A percentile compares a stretch with the other conserved stretches of the same genome.
phyloP scores from a whole-genome alignment of 352 stramenopile genomes.

The Phytopythium cucurbitacearum region DNA sequence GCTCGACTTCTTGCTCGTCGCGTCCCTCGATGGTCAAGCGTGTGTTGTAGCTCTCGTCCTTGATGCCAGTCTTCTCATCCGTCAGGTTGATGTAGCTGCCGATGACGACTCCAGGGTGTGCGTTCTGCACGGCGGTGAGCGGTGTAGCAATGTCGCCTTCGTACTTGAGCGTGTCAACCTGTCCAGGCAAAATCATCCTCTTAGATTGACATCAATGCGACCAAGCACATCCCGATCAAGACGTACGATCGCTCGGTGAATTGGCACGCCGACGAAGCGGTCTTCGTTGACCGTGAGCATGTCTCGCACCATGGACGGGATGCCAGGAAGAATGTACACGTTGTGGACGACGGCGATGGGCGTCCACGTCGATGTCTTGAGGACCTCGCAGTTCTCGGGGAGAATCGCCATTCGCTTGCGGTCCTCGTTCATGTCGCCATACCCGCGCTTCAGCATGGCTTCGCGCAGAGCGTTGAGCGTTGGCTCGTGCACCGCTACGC shows the following conservation, averaged over 20 bases:
- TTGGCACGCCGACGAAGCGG: conserved; percentile 73
- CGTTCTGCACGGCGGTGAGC: conserved; percentile 63
- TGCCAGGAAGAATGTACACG: conserved; percentile 81
- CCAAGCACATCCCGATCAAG: conserved; percentile 1
- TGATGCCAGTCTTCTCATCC: conserved; percentile 43
- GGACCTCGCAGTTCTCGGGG: conserved; percentile 46
- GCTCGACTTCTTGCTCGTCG: conserved; percentile 42
- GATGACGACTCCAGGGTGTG: conserved; percentile 63
- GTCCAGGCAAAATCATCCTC: conserved; percentile 4
- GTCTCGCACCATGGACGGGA: conserved; percentile 73
- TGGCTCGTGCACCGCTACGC: conserved; percentile 61
- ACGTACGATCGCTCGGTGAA: conserved; percentile 72
- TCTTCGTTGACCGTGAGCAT: conserved; percentile 81
- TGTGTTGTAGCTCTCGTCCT: conserved; percentile 64
- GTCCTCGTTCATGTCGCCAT: conserved; percentile 53
- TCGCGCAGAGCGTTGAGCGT: conserved; percentile 56
- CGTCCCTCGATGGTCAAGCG: conserved; percentile 63
- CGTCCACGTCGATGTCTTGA: conserved; percentile 60
- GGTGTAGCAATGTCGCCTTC: conserved; percentile 66
- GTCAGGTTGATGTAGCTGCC: conserved; percentile 85
- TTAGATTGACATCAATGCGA: conserved; percentile 1
- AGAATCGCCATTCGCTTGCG: conserved; percentile 72
- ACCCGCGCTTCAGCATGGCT: conserved; percentile 28
- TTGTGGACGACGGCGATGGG: conserved; percentile 77
- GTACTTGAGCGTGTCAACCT: conserved; percentile 66